Conservation (phyloP, 2,329 filamentous ascomycete species). For the Monosporascus sp. region DNA sequence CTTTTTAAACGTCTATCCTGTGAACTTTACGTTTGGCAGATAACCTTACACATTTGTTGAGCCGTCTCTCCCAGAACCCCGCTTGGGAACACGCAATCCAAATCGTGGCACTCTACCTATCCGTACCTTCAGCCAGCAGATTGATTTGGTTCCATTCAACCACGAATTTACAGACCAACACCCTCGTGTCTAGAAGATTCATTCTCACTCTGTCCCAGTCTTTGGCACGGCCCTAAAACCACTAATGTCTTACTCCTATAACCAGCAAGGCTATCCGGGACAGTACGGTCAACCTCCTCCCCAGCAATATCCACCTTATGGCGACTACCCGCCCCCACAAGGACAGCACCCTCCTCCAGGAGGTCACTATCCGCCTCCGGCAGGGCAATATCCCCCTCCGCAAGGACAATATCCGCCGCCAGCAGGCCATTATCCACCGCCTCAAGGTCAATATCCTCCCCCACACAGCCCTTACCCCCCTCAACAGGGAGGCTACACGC, state of each 20-base stretch:
- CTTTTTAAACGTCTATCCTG: too few species aligned
- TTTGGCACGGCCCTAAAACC: neutral
- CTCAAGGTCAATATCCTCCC: conserved; percentile 20
- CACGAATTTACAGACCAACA: too few species aligned
- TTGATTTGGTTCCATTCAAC: too few species aligned
- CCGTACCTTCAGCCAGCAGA: too few species aligned
- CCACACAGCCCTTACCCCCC: conserved; percentile 12
- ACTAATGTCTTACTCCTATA: conserved; percentile 16
- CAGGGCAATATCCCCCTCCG: conserved; percentile 22
- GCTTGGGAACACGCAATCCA: too few species aligned
- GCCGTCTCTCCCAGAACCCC: too few species aligned
- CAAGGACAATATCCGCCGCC: conserved; percentile 20
- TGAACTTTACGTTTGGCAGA: too few species aligned
- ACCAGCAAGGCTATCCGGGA: conserved; percentile 13
- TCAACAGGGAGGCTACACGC: conserved; percentile 19
- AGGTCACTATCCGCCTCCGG: conserved; percentile 32
- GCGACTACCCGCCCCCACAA: conserved; percentile 8
- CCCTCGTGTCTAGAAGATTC: neutral
- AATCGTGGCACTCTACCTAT: too few species aligned
- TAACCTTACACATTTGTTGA: too few species aligned
- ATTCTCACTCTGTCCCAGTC: neutral
- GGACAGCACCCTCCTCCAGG: conserved; percentile 12
- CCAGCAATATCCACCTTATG: conserved; percentile 14
- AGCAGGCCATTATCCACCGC: conserved; percentile 21
- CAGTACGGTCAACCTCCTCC: conserved; percentile 24